Evolutionary conservation across 1,284 basidiomycete genomes (phyloP).

Genomic region (Pseudozyma pruni): DNA sequence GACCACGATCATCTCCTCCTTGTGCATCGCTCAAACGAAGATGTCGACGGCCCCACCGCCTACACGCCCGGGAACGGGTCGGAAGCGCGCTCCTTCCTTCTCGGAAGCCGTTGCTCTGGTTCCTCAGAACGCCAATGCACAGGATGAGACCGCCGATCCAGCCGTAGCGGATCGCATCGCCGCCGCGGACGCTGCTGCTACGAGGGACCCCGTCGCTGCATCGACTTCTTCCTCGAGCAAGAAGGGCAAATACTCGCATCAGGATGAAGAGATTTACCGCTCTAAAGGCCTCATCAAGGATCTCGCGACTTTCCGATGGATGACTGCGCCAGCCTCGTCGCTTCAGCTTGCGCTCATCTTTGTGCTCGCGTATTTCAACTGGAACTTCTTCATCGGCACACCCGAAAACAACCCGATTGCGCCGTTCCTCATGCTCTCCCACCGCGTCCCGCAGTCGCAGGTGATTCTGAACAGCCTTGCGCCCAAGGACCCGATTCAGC

Average conservation of each 20-base stretch:
- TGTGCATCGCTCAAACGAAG: neutral
- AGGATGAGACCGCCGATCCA: constrained; percentile 41
- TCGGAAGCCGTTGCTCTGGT: constrained; percentile 43
- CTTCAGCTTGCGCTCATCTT: constrained; percentile 76
- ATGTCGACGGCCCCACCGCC: constrained; percentile 44
- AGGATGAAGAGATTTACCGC: constrained; percentile 44
- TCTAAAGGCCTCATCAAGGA: constrained; percentile 48
- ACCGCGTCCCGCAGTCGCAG: constrained; percentile 72
- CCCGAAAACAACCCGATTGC: constrained; percentile 79
- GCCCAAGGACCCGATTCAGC: constrained; percentile 24
- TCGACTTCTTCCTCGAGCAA: constrained; percentile 14
- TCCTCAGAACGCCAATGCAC: constrained; percentile 46
- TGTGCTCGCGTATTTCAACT: constrained; percentile 78
- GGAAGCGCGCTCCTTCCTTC: constrained; percentile 43
- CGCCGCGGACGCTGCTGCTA: constrained; percentile 10
- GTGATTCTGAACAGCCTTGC: constrained; percentile 69
- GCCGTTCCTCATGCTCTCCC: constrained; percentile 80
- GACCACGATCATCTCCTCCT: too few relatives aligned
- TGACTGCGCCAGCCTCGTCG: constrained; percentile 58
- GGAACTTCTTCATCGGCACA: constrained; percentile 72
- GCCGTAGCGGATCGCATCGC: constrained; percentile 44
- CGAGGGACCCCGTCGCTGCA: constrained; percentile 26
- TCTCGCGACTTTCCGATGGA: constrained; percentile 58
- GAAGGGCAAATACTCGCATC: constrained; percentile 13
- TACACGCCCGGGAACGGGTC: constrained; percentile 26